These are phyloP conservation scores for Thelonectria olida DNA, from an alignment of 2,329 filamentous ascomycete genomes.

Conservation along the genomic window DNA sequence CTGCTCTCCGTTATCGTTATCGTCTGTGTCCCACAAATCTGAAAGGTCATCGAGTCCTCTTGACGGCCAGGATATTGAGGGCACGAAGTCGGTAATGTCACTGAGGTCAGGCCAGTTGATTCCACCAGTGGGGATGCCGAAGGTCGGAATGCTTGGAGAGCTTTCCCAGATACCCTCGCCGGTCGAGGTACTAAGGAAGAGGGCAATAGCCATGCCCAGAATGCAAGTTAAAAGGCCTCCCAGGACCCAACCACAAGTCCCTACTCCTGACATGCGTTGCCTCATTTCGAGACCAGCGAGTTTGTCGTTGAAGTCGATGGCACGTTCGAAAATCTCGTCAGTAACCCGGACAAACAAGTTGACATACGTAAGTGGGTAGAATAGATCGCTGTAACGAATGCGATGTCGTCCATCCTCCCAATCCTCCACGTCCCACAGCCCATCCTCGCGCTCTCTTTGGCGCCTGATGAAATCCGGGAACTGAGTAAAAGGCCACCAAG, in stretches of 20 bases:
- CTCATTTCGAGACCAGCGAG: conserved; percentile 16
- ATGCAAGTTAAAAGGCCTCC: conserved; percentile 8
- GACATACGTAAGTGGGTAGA: conserved; percentile 46
- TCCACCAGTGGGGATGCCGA: conserved; percentile 2
- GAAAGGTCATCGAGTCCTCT: conserved; percentile 25
- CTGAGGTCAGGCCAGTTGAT: conserved; percentile 25
- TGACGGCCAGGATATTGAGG: conserved; percentile 40
- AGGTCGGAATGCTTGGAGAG: conserved; percentile 12
- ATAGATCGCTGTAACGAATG: conserved; percentile 17
- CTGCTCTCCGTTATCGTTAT: conserved; percentile 22
- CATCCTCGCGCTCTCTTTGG: conserved; percentile 11
- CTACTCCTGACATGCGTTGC: neutral
- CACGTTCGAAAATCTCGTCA: conserved; percentile 30
- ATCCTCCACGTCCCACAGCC: neutral
- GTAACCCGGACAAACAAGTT: conserved; percentile 36
- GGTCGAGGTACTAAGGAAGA: conserved; percentile 1
- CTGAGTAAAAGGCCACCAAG: conserved; percentile 29
- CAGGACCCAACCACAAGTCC: neutral
- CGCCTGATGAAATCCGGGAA: conserved; percentile 9
- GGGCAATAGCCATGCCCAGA: neutral
- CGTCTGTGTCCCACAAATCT: conserved; percentile 27
- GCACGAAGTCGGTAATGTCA: conserved; percentile 32
- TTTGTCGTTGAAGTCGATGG: conserved; percentile 28
- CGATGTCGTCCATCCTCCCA: conserved; percentile 34
- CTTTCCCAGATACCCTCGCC: neutral